Evolutionary conservation across 2,329 filamentous ascomycete genomes (phyloP).

Genomic region (Pseudogymnoascus pannorum): DNA sequence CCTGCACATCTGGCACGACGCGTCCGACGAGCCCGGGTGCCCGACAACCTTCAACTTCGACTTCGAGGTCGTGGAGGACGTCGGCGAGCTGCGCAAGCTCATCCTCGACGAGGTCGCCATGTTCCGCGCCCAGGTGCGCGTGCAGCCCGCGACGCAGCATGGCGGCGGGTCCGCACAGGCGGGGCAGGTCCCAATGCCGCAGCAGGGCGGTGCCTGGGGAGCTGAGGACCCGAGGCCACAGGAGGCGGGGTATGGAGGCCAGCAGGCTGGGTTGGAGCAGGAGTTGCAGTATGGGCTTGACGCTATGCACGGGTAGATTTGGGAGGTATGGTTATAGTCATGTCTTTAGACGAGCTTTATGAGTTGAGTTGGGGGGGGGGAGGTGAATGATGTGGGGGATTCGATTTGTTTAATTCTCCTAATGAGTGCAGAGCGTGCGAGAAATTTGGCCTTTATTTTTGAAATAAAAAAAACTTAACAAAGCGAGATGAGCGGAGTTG

Average conservation of each 20-base stretch:
- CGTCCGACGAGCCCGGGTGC: conserved; percentile 89
- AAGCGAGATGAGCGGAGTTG: not conserved
- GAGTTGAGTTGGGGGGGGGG: not conserved
- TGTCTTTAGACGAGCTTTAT: not conserved
- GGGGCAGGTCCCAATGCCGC: conserved; percentile 27
- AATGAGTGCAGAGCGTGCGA: conserved; percentile 2
- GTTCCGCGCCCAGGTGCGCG: conserved; percentile 57
- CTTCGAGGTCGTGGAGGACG: conserved; percentile 95
- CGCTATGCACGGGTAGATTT: conserved; percentile 24
- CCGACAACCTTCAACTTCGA: conserved; percentile 95
- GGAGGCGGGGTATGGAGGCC: conserved; percentile 18
- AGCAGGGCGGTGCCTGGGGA: conserved; percentile 25
- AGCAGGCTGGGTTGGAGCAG: conserved; percentile 27
- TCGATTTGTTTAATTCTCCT: not conserved
- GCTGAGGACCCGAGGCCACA: conserved; percentile 31
- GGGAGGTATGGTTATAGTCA: not conserved
- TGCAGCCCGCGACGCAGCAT: conserved; percentile 28
- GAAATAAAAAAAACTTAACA: not conserved
- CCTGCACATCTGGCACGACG: conserved; percentile 96
- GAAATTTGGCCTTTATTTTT: not conserved
- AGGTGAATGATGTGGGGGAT: not conserved
- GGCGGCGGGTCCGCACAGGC: conserved; percentile 19
- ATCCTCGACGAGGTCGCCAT: conserved; percentile 88
- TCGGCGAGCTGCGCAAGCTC: conserved; percentile 91
- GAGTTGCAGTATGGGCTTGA: conserved; percentile 31